Evolutionary conservation across 164 flowering plant genomes (phyloP), one percentile per base, ranked within the genome.

Genomic region (Echeveria elegans): DNA sequence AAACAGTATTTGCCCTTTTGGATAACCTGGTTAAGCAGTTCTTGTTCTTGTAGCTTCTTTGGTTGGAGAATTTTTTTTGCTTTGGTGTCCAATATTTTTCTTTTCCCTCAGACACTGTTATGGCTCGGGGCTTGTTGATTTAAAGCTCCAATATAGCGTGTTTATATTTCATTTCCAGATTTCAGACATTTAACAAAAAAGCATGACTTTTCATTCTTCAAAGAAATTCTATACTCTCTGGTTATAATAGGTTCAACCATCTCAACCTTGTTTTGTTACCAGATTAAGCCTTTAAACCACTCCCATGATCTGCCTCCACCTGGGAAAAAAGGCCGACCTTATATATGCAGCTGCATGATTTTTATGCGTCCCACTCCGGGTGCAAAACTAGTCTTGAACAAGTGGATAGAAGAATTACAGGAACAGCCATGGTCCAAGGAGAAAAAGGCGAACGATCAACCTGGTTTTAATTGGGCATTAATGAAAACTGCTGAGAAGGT

Each of bases 271-370:
- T 40, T 34, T 60, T 66, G 73, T 75, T 72, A 47, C 52, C 78
- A 94, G 99, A 90, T 95, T 71, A 95, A 95, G n/a, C n/a, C 96
- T 38, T 70, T 88, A 77, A 70, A 89, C 70, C 97, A 94, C 72
- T 83, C 93, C 73, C 90, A 86, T 76, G 88, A 77, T 71, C 78
- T 95, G 81, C 99, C 99, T 43, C 85, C 97, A 68, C 99, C 99
- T 15, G 96, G n/a, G 53, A 95, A 95, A 73, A 95, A 95, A 73
- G 96, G 99, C 3, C 89, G 99, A 64, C 79, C 97, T 30, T 91
- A 95, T 70, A 87, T 95, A 26, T 95, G 99, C 73, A 95, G 99
- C 77, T 95, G 99, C 78, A 87, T 95, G 96, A 88, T 95, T 73
- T 95, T 83, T 76, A 65, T 92, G 73, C 90, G 88, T 18, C 94